A percentile compares a stretch with the other conserved stretches of the same genome.
phyloP scores from a whole-genome alignment of 2,329 filamentous ascomycete genomes.

The Pezicula neosporulosa region DNA sequence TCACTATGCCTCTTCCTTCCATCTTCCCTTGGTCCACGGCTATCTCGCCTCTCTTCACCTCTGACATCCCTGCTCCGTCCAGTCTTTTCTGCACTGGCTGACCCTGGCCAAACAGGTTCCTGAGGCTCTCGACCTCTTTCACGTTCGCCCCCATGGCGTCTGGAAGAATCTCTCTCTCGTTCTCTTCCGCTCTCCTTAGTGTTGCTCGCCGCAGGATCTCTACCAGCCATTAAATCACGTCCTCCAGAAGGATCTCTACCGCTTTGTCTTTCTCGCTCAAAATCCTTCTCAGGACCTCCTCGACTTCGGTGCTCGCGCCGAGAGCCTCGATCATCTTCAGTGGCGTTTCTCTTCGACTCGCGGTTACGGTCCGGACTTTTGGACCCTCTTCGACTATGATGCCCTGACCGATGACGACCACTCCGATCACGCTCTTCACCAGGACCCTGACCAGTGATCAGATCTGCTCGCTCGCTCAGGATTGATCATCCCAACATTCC shows the following conservation, averaged over 20 bases:
- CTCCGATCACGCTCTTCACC: conserved; percentile 24
- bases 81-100: conserved; percentile 6
- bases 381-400: conserved; percentile 26
- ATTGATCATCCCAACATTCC: conserved; percentile 13
- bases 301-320: conserved; percentile 25
- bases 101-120: conserved; percentile 17
- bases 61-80: conserved; percentile 14
- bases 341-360: conserved; percentile 21
- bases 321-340: conserved; percentile 21
- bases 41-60: conserved; percentile 22
- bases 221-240: conserved; percentile 13
- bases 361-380: conserved; percentile 24
- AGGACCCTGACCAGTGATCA: conserved; percentile 19
- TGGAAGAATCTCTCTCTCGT: conserved; percentile 4
- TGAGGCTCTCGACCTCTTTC: conserved; percentile 18
- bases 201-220: conserved; percentile 5
- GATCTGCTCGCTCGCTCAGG: conserved; percentile 22
- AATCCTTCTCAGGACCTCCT: conserved; percentile 16
- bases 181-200: conserved; percentile 14
- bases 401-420: conserved; percentile 24
- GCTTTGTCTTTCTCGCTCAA: conserved; percentile 11
- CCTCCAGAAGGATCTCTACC: not conserved
- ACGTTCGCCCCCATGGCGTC: conserved; percentile 8
- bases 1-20: conserved; percentile 27
- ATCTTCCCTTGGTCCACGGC: conserved; percentile 18